Evolutionary conservation across 768 basidiomycete genomes (phyloP).

Genomic region (Leccinum barrowsii): DNA sequence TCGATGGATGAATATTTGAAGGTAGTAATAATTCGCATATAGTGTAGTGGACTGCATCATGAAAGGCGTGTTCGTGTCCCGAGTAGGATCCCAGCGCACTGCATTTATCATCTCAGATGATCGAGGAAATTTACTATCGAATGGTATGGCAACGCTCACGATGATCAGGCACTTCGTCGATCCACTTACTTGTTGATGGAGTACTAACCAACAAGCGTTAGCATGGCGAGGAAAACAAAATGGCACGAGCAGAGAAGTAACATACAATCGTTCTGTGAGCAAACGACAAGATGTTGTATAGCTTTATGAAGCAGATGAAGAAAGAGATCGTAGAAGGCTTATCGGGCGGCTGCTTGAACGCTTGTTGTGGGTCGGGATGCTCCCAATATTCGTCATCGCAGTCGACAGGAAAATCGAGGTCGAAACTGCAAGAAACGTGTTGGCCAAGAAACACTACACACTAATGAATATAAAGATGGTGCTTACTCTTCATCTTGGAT

Average conservation of each 20-base stretch:
- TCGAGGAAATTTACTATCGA: neutral
- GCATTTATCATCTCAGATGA: constrained; percentile 12
- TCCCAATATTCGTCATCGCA: constrained; percentile 73
- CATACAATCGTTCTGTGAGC: constrained; percentile 59
- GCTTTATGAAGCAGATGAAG: constrained; percentile 52
- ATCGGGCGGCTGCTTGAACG: constrained; percentile 61
- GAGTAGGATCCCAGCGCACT: constrained; percentile 45
- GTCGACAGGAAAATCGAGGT: constrained; percentile 58
- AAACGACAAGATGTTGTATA: constrained; percentile 61
- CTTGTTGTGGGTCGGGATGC: constrained; percentile 40
- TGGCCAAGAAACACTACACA: neutral
- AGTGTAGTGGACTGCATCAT: constrained; percentile 50
- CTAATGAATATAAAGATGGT: neutral
- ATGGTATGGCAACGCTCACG: constrained; percentile 16
- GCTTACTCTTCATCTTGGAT: constrained; percentile 71
- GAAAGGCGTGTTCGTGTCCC: constrained; percentile 33
- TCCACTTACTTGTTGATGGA: constrained; percentile 75
- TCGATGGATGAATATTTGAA: constrained; percentile 71
- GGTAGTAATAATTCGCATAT: constrained; percentile 51
- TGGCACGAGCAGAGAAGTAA: neutral
- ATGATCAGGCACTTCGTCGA: constrained; percentile 58
- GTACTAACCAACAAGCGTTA: constrained; percentile 44
- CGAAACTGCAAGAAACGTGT: constrained; percentile 41
- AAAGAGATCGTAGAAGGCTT: constrained; percentile 52
- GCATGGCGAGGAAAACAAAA: neutral